Evolutionary conservation across 2,329 filamentous ascomycete genomes (phyloP), one percentile per base, ranked within the genome.

Genomic region (Phialocephala sp.): DNA sequence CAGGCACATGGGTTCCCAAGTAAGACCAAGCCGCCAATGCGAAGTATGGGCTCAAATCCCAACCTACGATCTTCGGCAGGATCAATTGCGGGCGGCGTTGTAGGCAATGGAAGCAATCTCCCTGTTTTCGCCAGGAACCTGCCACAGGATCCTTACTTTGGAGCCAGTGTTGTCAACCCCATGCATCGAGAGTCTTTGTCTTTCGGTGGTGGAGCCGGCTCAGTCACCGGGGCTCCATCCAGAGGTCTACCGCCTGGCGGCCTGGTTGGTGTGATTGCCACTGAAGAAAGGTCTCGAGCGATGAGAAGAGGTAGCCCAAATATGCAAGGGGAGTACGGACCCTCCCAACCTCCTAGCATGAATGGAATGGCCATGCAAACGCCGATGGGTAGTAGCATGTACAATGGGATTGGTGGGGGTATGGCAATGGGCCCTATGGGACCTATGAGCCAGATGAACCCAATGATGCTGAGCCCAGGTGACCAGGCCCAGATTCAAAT

Each of bases 1-100:
- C 91, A 92, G 62, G 93, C 93, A 1, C 93, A 97, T 76, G 93
- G 93, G 2, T 97, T 97, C 73, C 93, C 93, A 0, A 88, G 84
- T 77, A 93, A 88, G 78, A 90, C 87, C 72, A 87, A 91, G 20
- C 90, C 92, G 15, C 92, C 93, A 0, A 89, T 85, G 32, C 86
- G 87, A 54, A 85, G 82, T 64, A 86, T 87, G 74, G 86, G 84
- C 68, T 92, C 91, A 15, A 91, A 91, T 75, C 89, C 89, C 0
- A 93, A 93, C 71, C 79, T 94, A 56, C 85, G 89, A 61, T 84
- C 84, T 20, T 79, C 82, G 32, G 83, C 87, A 18, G 82, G 81
- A n/a, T 90, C 89, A 0, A 80, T 81, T 14, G 77, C 83, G 52
- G 88, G 84, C 62, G 87, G 87, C n/a, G 77, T 79, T 8, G 69